Base-by-base conservation (phyloP, 2,329 filamentous ascomycete species). In the Colletotrichum scovillei region DNA sequence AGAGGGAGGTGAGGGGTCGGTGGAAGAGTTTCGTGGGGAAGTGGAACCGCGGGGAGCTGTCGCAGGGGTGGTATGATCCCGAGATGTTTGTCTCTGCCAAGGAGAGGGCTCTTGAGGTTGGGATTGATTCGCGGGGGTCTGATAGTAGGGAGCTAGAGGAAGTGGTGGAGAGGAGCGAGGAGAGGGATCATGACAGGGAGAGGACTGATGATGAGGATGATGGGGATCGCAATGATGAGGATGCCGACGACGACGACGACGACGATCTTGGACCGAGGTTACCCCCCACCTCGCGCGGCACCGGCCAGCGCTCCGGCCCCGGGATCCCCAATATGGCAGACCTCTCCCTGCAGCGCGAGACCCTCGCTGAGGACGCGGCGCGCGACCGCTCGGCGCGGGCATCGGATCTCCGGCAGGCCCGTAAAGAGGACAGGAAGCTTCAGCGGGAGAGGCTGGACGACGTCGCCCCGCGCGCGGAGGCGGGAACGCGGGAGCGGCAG, bases 21-120 rank as follows among this genome's bases (percentile, higher is more conserved):
- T 99, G 96, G 95, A 98, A 98, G 88, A 96, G 95, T 80, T 99
- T 98, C 78, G 82, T 96, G 14, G 88, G 89, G 4, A 96, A 95
- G 86, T 99, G 97, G 96, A 99, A 99, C 85, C 90, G 91, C 78
- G 93, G 92, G 79, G 94, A 96, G 84, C 86, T 98, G 75, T 93
- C 94, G 5, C 93, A 96, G 82, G 94, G 94, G 59, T 99, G 96
- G 96, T 99, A 98, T 83, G 94, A 97, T 79, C 93, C 95, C 8
- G 89, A 89, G 71, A 93, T 91, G 75, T 90, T 94, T 74, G 77
- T 78, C 46, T 79, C 81, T 28, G 81, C 84, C 9, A 75, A 81
- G 35, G 80, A 81, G 11, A 81, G 78, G 75, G 74, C 72, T 1
- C 64, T 75, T 14, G 72, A 57, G 65, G 72, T 62, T 14, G 55